These are phyloP conservation scores for Epichloe elymi DNA, from an alignment of 2,329 filamentous ascomycete species.

Conservation along the genomic window DNA sequence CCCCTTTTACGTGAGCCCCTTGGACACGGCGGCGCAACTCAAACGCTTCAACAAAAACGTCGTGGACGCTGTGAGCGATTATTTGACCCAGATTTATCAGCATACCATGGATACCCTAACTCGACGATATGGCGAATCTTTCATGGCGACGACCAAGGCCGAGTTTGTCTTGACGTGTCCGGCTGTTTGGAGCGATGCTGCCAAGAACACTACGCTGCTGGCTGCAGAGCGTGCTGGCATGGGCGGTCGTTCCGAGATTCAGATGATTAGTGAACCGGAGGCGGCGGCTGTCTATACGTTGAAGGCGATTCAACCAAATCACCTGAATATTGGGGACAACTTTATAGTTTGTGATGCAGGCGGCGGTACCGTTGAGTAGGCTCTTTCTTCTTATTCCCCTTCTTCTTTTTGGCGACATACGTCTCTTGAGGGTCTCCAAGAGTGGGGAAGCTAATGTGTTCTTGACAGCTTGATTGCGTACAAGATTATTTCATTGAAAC, in stretches of 20 bases:
- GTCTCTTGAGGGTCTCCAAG: no score
- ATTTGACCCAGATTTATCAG: conserved; percentile 60
- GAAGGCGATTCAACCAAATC: conserved; percentile 65
- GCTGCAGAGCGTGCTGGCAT: conserved; percentile 70
- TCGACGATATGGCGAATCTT: conserved; percentile 61
- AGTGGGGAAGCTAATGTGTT: conserved; percentile 9
- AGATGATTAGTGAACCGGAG: conserved; percentile 72
- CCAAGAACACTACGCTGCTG: conserved; percentile 70
- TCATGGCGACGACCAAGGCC: conserved; percentile 62
- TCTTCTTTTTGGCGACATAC: not conserved
- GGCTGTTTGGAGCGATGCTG: conserved; percentile 73
- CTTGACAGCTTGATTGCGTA: conserved; percentile 55
- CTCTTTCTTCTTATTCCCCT: conserved; percentile 5
- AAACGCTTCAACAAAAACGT: conserved; percentile 64
- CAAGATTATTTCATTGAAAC: conserved; percentile 60
- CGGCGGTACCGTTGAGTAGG: conserved; percentile 54
- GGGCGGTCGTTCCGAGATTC: conserved; percentile 55
- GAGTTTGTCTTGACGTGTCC: conserved; percentile 73
- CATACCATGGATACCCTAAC: conserved; percentile 71
- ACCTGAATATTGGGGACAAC: conserved; percentile 54
- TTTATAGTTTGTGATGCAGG: conserved; percentile 51
- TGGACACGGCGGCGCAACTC: conserved; percentile 67
- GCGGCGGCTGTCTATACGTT: conserved; percentile 69
- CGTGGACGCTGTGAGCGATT: conserved; percentile 67
- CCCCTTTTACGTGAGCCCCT: conserved; percentile 65